Percentiles rank a stretch among this genome's conserved stretches.
Evolutionary conservation across 129 eudicot species (phyloP).

Genomic region (Oenanthe sinensis): DNA sequence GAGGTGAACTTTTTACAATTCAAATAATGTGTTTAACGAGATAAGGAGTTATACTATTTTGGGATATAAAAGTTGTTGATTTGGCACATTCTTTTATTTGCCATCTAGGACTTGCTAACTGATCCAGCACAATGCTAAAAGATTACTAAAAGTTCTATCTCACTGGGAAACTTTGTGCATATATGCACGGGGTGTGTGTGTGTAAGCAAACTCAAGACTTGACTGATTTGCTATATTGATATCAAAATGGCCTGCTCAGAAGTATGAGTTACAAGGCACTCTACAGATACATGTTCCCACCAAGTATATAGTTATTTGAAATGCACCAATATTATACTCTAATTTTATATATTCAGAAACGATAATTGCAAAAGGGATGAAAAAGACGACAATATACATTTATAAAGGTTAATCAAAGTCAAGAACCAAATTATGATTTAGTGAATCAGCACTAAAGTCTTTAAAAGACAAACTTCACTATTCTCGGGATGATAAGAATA

Average conservation of each 20-base stretch:
- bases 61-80: not conserved
- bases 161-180: too few relatives aligned
- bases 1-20: not conserved
- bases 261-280: not conserved
- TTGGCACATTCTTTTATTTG: not conserved
- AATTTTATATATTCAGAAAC: too few relatives aligned
- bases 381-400: too few relatives aligned
- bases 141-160: not conserved
- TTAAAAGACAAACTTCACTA: not conserved
- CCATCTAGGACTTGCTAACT: not conserved
- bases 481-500: too few relatives aligned
- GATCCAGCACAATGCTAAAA: not conserved
- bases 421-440: not conserved
- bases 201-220: too few relatives aligned
- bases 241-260: not conserved
- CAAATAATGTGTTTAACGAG: not conserved
- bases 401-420: too few relatives aligned
- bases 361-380: not conserved
- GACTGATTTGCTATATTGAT: not conserved
- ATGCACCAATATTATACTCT: not conserved
- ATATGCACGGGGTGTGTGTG: too few relatives aligned
- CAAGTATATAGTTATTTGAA: not conserved
- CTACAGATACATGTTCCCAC: not conserved
- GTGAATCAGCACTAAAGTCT: not conserved
- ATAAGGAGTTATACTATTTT: not conserved